A percentile compares a stretch with the other conserved stretches of the same genome.
Evolutionary conservation across 192 early-diverging fungal species (phyloP).

Genomic region (Coemansia sp.): DNA sequence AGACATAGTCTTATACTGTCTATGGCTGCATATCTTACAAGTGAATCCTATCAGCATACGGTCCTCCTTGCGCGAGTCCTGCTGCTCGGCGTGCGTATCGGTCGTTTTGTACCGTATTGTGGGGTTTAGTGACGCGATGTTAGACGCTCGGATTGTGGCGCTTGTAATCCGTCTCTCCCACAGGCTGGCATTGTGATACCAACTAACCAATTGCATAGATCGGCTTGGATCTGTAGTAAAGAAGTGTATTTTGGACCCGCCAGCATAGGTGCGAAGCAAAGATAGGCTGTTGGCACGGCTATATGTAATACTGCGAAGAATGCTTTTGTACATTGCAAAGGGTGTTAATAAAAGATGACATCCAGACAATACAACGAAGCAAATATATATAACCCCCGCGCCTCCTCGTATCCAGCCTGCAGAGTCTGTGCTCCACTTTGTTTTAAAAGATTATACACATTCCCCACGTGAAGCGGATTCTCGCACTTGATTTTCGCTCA

Average conservation of each 20-base stretch:
- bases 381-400: too few relatives aligned
- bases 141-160: not conserved
- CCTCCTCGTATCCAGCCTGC: too few relatives aligned
- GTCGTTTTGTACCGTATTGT: slow-evolving; percentile 18
- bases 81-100: slow-evolving; percentile 1
- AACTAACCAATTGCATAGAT: not conserved
- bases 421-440: too few relatives aligned
- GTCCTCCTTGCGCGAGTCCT: slow-evolving; percentile 15
- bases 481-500: too few relatives aligned
- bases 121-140: not conserved
- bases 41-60: slow-evolving; percentile 87
- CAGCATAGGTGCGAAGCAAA: not conserved
- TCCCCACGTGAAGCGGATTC: too few relatives aligned
- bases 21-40: slow-evolving; percentile 89
- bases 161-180: not conserved
- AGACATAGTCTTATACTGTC: slow-evolving; percentile 89
- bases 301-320: not conserved
- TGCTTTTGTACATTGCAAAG: not conserved
- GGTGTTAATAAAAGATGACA: not conserved
- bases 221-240: not conserved
- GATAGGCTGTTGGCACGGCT: not conserved
- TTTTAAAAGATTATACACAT: too few relatives aligned
- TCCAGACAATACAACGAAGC: not conserved
- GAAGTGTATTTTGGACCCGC: not conserved
- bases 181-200: not conserved